Evolutionary conservation across 2,329 filamentous ascomycete species (phyloP).

Genomic region (Helotiales sp.): DNA sequence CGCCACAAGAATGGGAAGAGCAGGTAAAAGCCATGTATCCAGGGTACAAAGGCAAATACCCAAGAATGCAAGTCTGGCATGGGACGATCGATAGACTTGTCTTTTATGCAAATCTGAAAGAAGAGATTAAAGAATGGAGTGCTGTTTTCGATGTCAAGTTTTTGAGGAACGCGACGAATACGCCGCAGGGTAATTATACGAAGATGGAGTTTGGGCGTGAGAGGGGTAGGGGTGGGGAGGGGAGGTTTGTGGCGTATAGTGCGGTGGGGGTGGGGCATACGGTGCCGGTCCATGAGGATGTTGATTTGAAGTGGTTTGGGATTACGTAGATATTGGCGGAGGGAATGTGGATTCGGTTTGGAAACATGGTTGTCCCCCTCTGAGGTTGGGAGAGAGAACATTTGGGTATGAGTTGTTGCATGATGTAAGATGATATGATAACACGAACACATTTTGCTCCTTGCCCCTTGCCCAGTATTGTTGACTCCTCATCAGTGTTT

Average conservation of each 20-base stretch:
- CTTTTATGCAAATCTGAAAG: slow-evolving; percentile 40
- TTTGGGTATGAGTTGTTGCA: background rate
- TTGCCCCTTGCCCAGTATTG: no score
- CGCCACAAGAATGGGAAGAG: slow-evolving; percentile 49
- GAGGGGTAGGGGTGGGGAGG: no score
- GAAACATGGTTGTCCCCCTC: background rate
- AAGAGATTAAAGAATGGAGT: slow-evolving; percentile 47
- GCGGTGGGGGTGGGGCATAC: background rate
- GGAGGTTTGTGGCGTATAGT: background rate
- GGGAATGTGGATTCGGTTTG: background rate
- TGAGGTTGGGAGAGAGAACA: background rate
- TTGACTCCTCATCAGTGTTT: no score
- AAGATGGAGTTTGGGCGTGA: background rate
- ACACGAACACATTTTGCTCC: background rate
- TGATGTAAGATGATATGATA: background rate
- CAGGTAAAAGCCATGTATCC: slow-evolving; percentile 42
- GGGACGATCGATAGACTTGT: slow-evolving; percentile 40
- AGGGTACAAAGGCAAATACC: slow-evolving; percentile 33
- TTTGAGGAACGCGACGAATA: background rate
- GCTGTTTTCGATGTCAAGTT: slow-evolving; percentile 39
- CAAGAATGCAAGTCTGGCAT: slow-evolving; percentile 30
- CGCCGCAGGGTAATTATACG: background rate
- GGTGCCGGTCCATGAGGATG: background rate
- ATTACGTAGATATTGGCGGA: background rate
- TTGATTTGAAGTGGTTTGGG: slow-evolving; percentile 1